Evolutionary conservation across 352 stramenopile genomes (phyloP).

Genomic region (Globisporangium alternatum): DNA sequence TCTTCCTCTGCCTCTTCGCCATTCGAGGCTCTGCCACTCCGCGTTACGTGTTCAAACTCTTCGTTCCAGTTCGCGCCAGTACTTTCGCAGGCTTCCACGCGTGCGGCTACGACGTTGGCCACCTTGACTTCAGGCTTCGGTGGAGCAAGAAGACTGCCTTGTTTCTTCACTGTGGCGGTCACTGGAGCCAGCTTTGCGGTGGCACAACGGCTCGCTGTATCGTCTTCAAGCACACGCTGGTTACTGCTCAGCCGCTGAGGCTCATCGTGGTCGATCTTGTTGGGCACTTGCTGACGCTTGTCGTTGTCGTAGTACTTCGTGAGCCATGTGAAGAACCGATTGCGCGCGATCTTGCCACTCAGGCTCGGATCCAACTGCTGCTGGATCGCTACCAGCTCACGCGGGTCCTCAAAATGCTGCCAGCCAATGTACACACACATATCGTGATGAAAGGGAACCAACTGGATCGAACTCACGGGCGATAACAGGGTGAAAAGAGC

Average conservation of each 20-base stretch:
- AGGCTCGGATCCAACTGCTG: conserved; percentile 49
- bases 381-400: conserved; percentile 42
- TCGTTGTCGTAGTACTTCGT: conserved; percentile 30
- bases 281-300: conserved; percentile 23
- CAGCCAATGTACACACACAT: conserved; percentile 39
- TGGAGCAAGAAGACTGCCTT: neutral
- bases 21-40: neutral
- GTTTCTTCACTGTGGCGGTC: neutral
- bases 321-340: conserved; percentile 39
- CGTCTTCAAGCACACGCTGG: neutral
- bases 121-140: neutral
- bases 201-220: neutral
- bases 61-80: neutral
- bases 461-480: neutral
- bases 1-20: neutral
- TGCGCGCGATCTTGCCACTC: conserved; percentile 36
- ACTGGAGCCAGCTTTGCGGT: neutral
- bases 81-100: too few species aligned
- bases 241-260: neutral
- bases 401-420: conserved; percentile 29
- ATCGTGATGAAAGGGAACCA: conserved; percentile 17
- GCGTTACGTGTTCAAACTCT: conserved; percentile 6
- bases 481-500: neutral
- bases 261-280: conserved; percentile 9
- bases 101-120: neutral